A percentile compares a stretch with the other conserved stretches of the same genome.
Evolutionary conservation across 2,329 filamentous ascomycete species (phyloP).

Genomic region (Xylariaceae sp.): DNA sequence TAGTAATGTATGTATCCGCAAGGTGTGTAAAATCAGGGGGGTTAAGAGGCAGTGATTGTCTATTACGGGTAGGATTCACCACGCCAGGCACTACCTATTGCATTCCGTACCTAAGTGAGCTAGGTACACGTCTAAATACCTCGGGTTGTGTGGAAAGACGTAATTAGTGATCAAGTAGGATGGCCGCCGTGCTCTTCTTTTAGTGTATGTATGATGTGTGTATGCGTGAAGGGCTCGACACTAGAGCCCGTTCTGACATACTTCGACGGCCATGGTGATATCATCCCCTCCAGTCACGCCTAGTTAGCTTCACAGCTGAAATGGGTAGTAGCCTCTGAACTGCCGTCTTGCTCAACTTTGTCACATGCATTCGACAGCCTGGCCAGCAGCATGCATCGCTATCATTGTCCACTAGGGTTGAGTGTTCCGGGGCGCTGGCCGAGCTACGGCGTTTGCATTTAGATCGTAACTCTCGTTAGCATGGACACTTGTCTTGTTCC

Average conservation of each 20-base stretch:
- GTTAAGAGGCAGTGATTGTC: not conserved
- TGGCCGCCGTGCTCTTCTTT: not conserved
- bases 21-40: not conserved
- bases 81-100: not conserved
- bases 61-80: not conserved
- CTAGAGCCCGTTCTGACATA: constrained; percentile 9
- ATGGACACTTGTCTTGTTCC: not conserved
- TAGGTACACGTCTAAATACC: not conserved
- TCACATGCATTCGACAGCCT: constrained; percentile 4
- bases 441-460: constrained; percentile 1
- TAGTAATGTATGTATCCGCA: not conserved
- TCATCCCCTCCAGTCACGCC: not conserved
- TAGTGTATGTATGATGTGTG: not conserved
- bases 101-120: not conserved
- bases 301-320: not conserved
- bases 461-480: not conserved
- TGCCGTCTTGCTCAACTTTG: constrained; percentile 2
- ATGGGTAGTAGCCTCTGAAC: not conserved
- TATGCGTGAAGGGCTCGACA: not conserved
- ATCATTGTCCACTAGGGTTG: not conserved
- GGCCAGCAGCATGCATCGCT: not conserved
- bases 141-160: not conserved
- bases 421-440: not conserved
- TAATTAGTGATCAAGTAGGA: not conserved
- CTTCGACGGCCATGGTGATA: not conserved